A percentile compares a stretch with the other conserved stretches of the same genome.
Evolutionary conservation across 495 filamentous ascomycete genomes (phyloP).

Genomic region (Bathelium albidoporum): DNA sequence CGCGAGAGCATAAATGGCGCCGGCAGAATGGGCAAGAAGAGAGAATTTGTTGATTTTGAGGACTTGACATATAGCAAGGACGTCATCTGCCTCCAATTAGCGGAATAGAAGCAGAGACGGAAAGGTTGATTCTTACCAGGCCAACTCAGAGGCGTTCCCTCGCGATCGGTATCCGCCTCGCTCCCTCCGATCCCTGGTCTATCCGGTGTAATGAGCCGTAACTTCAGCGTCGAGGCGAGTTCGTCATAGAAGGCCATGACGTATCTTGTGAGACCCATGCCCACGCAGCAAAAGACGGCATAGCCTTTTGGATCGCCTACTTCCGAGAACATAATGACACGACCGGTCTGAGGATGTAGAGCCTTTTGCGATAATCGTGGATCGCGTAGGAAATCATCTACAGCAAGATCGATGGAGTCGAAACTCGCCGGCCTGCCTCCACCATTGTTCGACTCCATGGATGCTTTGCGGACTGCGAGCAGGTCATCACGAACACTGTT

Average conservation of each 20-base stretch:
- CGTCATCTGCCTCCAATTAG: conserved; percentile 57
- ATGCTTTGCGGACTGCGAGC: conserved; percentile 18
- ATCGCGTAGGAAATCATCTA: conserved; percentile 74
- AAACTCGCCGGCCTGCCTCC: conserved; percentile 57
- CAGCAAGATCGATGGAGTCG: conserved; percentile 81
- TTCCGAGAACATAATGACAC: conserved; percentile 90
- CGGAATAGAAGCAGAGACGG: conserved; percentile 3
- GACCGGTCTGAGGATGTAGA: conserved; percentile 69
- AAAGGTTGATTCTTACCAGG: conserved; percentile 54
- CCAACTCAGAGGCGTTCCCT: conserved; percentile 84
- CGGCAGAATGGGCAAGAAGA: conserved; percentile 93
- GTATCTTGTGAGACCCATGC: conserved; percentile 94
- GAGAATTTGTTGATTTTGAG: conserved; percentile 94
- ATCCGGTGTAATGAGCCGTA: conserved; percentile 88
- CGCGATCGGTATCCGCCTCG: conserved; percentile 66
- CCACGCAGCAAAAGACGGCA: conserved; percentile 92
- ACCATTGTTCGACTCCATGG: conserved; percentile 36
- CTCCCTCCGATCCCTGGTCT: conserved; percentile 91
- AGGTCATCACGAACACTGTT: background rate
- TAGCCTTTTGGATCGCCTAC: conserved; percentile 87
- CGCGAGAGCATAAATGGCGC: conserved; percentile 93
- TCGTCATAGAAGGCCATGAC: conserved; percentile 98
- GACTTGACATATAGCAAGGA: conserved; percentile 85
- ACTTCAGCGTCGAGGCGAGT: conserved; percentile 74
- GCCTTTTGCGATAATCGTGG: conserved; percentile 81